Conservation (phyloP, 208 protist species). For the Naegleria gruberi region DNA sequence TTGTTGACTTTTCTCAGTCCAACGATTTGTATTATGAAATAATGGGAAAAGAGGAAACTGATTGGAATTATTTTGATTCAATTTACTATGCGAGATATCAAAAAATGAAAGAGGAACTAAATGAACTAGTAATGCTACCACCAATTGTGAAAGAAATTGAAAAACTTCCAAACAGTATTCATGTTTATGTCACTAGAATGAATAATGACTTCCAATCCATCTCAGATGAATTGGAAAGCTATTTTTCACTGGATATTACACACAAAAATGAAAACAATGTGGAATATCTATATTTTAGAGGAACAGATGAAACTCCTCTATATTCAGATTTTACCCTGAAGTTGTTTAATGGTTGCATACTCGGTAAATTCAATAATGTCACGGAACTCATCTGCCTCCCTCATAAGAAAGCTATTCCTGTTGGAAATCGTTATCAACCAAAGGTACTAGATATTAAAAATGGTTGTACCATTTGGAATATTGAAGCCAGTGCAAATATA, state of each 20-base stretch:
- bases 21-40: constrained; percentile 15
- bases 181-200: background rate
- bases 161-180: background rate
- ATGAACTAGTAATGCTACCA: background rate
- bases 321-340: background rate
- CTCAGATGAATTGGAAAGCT: background rate
- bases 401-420: background rate
- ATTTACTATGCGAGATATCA: background rate
- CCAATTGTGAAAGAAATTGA: background rate
- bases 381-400: background rate
- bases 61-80: background rate
- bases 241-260: background rate
- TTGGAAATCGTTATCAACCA: background rate
- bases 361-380: background rate
- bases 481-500: background rate
- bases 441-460: background rate
- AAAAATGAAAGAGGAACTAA: background rate
- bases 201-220: background rate
- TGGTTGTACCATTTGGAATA: background rate
- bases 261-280: background rate
- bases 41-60: background rate
- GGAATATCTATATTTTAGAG: background rate
- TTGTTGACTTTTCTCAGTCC: background rate
- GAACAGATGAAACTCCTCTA: background rate
- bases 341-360: background rate